Percentiles rank a stretch among this genome's conserved stretches.
These are phyloP conservation scores for Pyrenophora graminea DNA, from an alignment of 2,329 filamentous ascomycete genomes.

Conservation along the genomic window DNA sequence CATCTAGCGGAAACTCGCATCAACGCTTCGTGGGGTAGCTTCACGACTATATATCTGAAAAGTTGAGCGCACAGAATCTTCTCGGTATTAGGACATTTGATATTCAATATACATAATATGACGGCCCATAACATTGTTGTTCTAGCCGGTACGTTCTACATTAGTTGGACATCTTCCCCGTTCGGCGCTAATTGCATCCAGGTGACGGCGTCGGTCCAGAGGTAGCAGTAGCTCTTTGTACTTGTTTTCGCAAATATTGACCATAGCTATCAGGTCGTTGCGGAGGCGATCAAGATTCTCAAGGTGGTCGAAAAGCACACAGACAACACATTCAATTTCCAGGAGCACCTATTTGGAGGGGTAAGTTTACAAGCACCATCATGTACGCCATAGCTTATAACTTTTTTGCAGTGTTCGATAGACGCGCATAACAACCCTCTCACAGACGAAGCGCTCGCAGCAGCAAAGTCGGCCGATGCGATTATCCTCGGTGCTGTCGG, in stretches of 20 bases:
- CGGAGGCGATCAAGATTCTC: slow-evolving; percentile 85
- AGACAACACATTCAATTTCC: slow-evolving; percentile 81
- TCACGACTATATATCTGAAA: slow-evolving; percentile 5
- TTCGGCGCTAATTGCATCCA: slow-evolving; percentile 27
- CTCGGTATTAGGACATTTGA: background rate
- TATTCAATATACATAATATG: slow-evolving; percentile 27
- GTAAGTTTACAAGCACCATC: slow-evolving; percentile 60
- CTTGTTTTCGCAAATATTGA: slow-evolving; percentile 21
- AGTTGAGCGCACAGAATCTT: slow-evolving; percentile 1
- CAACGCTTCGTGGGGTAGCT: slow-evolving; percentile 10
- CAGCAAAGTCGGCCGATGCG: slow-evolving; percentile 83
- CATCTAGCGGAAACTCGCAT: slow-evolving; percentile 6
- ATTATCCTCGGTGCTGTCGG: slow-evolving; percentile 93
- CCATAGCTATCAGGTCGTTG: slow-evolving; percentile 66
- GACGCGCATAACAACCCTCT: slow-evolving; percentile 77
- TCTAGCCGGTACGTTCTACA: slow-evolving; percentile 41
- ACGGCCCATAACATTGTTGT: slow-evolving; percentile 50
- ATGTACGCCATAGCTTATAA: slow-evolving; percentile 4
- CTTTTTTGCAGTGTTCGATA: slow-evolving; percentile 73
- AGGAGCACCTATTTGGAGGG: slow-evolving; percentile 88
- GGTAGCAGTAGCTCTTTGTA: slow-evolving; percentile 31
- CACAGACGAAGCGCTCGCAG: slow-evolving; percentile 79
- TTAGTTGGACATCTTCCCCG: background rate
- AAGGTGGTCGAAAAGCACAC: slow-evolving; percentile 76
- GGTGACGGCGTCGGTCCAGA: slow-evolving; percentile 50